These are phyloP conservation scores for Eucalyptus sp. DNA, from an alignment of 345 rosid species.

Conservation along the genomic window DNA sequence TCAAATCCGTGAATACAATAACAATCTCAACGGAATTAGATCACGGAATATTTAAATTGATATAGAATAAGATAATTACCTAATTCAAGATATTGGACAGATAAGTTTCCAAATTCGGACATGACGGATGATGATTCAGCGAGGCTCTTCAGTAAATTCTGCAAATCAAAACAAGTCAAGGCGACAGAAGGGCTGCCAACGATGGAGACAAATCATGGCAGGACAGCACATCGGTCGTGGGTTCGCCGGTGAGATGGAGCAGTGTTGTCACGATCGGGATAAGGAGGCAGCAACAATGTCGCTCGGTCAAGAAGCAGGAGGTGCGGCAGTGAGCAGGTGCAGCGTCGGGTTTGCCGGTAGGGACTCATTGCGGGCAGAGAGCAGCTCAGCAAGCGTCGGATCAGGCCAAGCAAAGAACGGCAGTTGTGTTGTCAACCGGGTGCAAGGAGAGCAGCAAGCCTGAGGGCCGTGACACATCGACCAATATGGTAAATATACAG, in stretches of 20 bases:
- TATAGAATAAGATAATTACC: background rate
- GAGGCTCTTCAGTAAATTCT: background rate
- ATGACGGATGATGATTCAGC: background rate
- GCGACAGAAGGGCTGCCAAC: background rate
- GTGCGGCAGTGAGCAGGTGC: background rate
- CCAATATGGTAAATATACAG: too few relatives aligned
- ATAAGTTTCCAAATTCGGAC: background rate
- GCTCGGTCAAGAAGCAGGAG: background rate
- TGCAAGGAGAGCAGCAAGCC: background rate
- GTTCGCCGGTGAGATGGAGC: too few relatives aligned
- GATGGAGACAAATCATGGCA: background rate
- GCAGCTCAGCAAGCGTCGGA: background rate
- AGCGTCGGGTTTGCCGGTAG: background rate
- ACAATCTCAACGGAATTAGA: background rate
- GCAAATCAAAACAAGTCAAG: background rate
- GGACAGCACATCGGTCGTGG: background rate
- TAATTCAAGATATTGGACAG: background rate
- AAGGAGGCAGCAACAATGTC: background rate
- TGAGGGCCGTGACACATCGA: too few relatives aligned
- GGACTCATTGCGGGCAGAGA: background rate
- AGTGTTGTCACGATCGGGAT: background rate
- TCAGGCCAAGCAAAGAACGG: background rate
- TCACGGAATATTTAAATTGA: too few relatives aligned
- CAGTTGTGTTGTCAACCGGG: background rate
- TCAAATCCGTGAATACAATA: background rate